Evolutionary conservation across 169 alveolate species (phyloP).

Genomic region (Perkinsus chesapeaki): DNA sequence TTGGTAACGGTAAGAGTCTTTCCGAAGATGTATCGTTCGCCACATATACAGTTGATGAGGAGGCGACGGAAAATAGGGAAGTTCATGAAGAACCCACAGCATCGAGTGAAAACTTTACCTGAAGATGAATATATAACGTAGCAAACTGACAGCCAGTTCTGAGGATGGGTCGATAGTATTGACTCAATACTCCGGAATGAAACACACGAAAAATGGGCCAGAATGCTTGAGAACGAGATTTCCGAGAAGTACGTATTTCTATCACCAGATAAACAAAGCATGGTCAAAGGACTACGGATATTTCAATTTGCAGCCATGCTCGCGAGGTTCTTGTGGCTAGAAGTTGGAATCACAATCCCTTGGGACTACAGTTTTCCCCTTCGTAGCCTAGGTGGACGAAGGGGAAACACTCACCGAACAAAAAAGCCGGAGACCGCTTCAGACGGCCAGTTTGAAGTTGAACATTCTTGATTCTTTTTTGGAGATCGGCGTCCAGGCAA

Average conservation of each 20-base stretch:
- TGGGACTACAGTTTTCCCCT: background rate
- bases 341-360: background rate
- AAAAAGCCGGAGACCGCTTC: background rate
- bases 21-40: background rate
- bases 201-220: too few species aligned
- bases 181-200: background rate
- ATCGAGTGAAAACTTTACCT: background rate
- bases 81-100: background rate
- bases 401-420: background rate
- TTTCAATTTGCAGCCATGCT: too few species aligned
- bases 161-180: background rate
- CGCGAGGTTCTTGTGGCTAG: background rate
- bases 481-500: background rate
- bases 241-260: too few species aligned
- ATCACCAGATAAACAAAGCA: too few species aligned
- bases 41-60: background rate
- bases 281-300: too few species aligned
- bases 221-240: too few species aligned
- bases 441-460: background rate
- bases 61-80: background rate
- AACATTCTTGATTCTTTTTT: background rate
- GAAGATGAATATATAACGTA: background rate
- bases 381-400: background rate
- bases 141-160: background rate
- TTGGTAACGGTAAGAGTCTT: background rate